Conservation (phyloP, 805 yeast species). For the Jamesozyma piceae region DNA sequence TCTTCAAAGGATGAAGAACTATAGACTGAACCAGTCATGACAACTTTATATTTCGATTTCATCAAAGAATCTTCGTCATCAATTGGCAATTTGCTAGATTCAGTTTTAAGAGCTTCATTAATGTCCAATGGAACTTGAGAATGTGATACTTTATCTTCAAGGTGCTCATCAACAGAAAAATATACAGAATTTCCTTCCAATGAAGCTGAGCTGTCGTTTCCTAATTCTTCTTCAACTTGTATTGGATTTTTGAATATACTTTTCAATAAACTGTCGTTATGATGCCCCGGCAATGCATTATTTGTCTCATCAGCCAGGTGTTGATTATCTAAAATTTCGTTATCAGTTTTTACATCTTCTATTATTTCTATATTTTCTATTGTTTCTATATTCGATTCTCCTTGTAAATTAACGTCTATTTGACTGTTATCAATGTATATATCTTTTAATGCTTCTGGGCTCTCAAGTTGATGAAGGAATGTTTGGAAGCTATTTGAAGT, state of each 20-base stretch:
- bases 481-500: not conserved
- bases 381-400: not conserved
- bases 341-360: not conserved
- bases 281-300: no score
- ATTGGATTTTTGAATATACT: not conserved
- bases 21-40: slow-evolving; percentile 17
- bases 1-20: slow-evolving; percentile 19
- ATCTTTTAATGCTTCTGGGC: not conserved
- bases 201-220: not conserved
- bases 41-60: slow-evolving; percentile 10
- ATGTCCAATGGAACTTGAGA: not conserved
- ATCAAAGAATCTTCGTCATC: not conserved
- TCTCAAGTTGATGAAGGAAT: not conserved
- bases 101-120: not conserved
- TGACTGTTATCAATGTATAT: not conserved
- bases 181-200: slow-evolving; percentile 9
- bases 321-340: not conserved
- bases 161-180: slow-evolving; percentile 11
- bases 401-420: not conserved
- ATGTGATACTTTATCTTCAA: not conserved
- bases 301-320: not conserved
- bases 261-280: not conserved
- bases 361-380: no score
- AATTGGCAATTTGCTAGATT: not conserved
- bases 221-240: not conserved